Evolutionary conservation across 352 stramenopile genomes (phyloP), one percentile per base, ranked within the genome.

Genomic region (Phytophthora citricola): DNA sequence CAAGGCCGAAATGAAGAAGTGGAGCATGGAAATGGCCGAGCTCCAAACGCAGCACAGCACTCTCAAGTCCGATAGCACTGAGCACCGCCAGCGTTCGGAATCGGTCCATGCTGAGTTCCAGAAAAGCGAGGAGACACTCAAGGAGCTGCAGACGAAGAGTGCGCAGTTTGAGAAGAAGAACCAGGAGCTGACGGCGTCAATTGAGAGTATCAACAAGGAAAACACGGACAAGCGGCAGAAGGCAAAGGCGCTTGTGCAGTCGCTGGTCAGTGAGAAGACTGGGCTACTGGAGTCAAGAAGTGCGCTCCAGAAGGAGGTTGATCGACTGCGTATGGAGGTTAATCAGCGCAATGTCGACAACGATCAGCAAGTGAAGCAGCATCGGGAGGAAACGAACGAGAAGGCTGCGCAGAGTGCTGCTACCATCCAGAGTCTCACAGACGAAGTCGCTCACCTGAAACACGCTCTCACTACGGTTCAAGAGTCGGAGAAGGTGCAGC

Each of bases 281-380:
- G 49, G 62, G 17, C 59, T 89, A 4, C 47, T 69, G 6, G 83
- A 89, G n/a, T 44, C 70, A 2, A 83, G 74, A 48, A 75, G 43
- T 14, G 78, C 77, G 10, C 64, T 90, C 2, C 81, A 89, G 44
- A 87, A 83, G 39, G 83, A 92, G 41, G 80, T 92, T 2, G 81
- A 92, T 40, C 75, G 83, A n/a, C 36, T 92, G 20, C 78, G 83
- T 17, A 92, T 89, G 81, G 83, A 92, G 53, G 69, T 92, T 15
- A 92, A 92, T 49, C 81, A 90, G 44, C 81, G 80, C 40, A 90
- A 92, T 68, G 79, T 89, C 17, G 83, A 92, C 34, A 90, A 86
- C 24, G 83, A 92, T 1, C 67, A 82, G 20, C 79, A 81, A 6
- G 39, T 89, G 24, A 89, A 89, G 60, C 70, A 89, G 51, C 58